Percentiles rank a stretch among this genome's conserved stretches.
Conservation (phyloP, 2,329 filamentous ascomycete species). For the Diaporthe citri region DNA sequence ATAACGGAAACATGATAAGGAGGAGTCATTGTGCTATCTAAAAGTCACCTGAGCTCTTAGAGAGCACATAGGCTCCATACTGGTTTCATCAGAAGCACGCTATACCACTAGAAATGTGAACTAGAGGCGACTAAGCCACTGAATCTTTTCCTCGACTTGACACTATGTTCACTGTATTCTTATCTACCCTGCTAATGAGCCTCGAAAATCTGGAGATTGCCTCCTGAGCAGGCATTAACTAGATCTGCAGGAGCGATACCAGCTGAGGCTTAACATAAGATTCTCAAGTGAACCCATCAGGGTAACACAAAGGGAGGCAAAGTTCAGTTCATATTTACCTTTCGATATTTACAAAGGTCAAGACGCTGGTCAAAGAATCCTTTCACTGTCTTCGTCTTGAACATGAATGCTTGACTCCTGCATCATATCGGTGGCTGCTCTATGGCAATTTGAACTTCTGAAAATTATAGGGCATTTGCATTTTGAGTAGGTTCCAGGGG, state of each 20-base stretch:
- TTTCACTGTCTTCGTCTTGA: neutral
- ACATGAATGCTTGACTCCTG: neutral
- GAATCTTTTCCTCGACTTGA: too few relatives aligned
- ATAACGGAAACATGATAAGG: neutral
- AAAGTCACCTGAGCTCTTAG: neutral
- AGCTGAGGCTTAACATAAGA: too few relatives aligned
- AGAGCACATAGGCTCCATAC: too few relatives aligned
- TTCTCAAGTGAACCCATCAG: too few relatives aligned
- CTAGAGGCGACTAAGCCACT: neutral
- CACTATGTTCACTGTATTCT: neutral
- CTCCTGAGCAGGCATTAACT: neutral
- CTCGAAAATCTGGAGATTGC: too few relatives aligned
- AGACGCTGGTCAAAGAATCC: neutral
- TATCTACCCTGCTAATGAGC: neutral
- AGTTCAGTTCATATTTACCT: neutral
- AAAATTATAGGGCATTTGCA: neutral
- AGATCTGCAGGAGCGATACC: neutral
- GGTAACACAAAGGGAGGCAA: too few relatives aligned
- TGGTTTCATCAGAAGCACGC: neutral
- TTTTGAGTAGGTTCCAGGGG: neutral
- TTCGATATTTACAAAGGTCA: neutral
- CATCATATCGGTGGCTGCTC: too few relatives aligned
- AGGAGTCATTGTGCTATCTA: neutral
- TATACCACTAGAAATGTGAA: neutral
- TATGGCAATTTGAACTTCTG: neutral